These are phyloP conservation scores for Heliocybe sulcata DNA, from an alignment of 1,284 basidiomycete species.

Conservation along the genomic window DNA sequence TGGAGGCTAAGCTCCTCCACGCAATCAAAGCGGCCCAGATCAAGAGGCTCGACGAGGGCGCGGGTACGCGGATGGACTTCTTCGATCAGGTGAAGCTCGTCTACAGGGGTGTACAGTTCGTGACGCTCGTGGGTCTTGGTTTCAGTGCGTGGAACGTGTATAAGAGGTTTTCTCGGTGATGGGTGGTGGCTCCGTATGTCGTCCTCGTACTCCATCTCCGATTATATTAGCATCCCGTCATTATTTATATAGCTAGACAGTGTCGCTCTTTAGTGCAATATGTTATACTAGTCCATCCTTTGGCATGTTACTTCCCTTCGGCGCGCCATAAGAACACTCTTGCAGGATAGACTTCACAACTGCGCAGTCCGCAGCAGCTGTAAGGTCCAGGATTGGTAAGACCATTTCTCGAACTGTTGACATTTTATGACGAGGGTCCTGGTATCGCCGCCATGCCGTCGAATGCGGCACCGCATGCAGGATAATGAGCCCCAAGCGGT, in stretches of 20 bases:
- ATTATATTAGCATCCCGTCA: neutral
- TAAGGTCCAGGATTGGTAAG: too few relatives aligned
- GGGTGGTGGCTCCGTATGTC: neutral
- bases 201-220: neutral
- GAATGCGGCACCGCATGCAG: too few relatives aligned
- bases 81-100: conserved; percentile 8
- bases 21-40: conserved; percentile 2
- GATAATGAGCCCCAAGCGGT: too few relatives aligned
- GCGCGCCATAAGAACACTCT: neutral
- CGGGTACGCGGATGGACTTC: conserved; percentile 6
- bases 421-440: too few relatives aligned
- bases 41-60: conserved; percentile 5
- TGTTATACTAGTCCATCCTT: neutral
- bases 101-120: conserved; percentile 3
- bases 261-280: neutral
- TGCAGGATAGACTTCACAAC: neutral
- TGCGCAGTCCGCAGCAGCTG: too few relatives aligned
- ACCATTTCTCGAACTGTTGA: too few relatives aligned
- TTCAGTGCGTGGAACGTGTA: neutral
- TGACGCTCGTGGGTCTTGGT: conserved; percentile 2
- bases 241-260: neutral
- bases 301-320: neutral
- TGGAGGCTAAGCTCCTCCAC: neutral
- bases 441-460: too few relatives aligned
- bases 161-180: conserved; percentile 1